These are phyloP conservation scores for Syzygium malaccense DNA, from an alignment of 441 rosid genomes.

Conservation along the genomic window DNA sequence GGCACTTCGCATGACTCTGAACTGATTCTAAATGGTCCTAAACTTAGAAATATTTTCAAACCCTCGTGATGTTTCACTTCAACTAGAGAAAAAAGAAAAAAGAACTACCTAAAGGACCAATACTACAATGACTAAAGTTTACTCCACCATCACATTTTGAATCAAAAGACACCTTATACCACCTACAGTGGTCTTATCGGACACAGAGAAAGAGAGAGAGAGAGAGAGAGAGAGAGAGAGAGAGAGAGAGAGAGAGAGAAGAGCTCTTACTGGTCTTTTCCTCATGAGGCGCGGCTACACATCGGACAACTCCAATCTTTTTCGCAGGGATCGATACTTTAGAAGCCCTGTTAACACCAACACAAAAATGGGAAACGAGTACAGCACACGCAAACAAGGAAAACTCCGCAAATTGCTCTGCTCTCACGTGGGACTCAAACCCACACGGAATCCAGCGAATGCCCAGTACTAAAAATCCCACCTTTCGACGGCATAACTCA, in stretches of 20 bases:
- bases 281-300: constrained; percentile 62
- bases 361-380: neutral
- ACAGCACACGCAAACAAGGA: neutral
- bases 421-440: neutral
- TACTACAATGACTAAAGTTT: neutral
- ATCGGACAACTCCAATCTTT: constrained; percentile 35
- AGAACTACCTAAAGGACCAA: neutral
- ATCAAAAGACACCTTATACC: neutral
- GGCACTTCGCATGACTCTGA: neutral
- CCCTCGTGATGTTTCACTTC: neutral
- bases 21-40: neutral
- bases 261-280: constrained; percentile 39
- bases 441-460: neutral
- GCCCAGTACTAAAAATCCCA: neutral
- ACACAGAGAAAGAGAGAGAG: neutral
- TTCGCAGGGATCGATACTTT: constrained; percentile 32
- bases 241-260: neutral
- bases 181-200: neutral
- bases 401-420: neutral
- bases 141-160: neutral
- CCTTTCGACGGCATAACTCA: rapidly evolving
- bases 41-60: too few relatives aligned
- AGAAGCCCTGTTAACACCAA: constrained; percentile 26
- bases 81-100: neutral
- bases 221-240: neutral